Percentiles rank a stretch among this genome's conserved stretches.
phyloP scores from a whole-genome alignment of 176 grass and related monocot species.

The Raddia distichophylla region DNA sequence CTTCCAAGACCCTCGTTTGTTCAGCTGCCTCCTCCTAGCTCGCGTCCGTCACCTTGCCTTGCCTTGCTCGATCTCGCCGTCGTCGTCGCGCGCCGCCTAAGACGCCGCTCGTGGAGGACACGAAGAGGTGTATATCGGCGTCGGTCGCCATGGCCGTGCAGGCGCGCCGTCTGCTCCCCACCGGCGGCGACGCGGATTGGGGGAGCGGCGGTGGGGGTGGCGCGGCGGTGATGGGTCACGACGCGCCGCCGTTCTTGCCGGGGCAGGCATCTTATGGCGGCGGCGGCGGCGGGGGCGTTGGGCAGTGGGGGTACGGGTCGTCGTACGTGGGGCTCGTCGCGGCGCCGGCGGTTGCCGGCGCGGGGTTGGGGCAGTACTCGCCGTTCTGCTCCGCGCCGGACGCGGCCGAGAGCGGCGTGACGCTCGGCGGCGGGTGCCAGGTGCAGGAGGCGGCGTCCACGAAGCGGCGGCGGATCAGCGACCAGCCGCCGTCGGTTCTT shows the following conservation, averaged over 20 bases:
- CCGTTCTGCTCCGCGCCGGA: conserved; percentile 7
- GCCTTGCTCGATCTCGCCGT: not conserved
- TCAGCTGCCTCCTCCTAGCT: conserved; percentile 18
- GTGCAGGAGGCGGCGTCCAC: not conserved
- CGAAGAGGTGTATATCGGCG: not conserved
- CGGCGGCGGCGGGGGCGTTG: not conserved
- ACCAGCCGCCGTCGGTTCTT: not conserved
- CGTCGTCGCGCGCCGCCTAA: not conserved
- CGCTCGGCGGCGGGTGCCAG: conserved; percentile 37
- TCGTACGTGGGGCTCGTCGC: not conserved
- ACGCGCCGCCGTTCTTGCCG: not conserved
- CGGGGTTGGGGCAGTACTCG: conserved; percentile 24
- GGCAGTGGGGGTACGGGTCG: not conserved
- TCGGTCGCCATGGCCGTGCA: conserved; percentile 67
- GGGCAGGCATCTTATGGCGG: not conserved
- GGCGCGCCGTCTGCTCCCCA: conserved; percentile 42
- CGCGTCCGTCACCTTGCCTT: not conserved
- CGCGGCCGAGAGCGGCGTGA: conserved; percentile 48
- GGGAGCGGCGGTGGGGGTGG: not conserved
- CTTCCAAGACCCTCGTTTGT: conserved; percentile 5
- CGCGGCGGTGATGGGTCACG: not conserved
- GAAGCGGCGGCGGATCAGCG: conserved; percentile 46
- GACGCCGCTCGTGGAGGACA: not conserved
- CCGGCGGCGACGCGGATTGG: conserved; percentile 11
- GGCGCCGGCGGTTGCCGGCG: not conserved